Conservation (phyloP, 371 early-diverging fungal genomes). For the Lichtheimia corymbifera region DNA sequence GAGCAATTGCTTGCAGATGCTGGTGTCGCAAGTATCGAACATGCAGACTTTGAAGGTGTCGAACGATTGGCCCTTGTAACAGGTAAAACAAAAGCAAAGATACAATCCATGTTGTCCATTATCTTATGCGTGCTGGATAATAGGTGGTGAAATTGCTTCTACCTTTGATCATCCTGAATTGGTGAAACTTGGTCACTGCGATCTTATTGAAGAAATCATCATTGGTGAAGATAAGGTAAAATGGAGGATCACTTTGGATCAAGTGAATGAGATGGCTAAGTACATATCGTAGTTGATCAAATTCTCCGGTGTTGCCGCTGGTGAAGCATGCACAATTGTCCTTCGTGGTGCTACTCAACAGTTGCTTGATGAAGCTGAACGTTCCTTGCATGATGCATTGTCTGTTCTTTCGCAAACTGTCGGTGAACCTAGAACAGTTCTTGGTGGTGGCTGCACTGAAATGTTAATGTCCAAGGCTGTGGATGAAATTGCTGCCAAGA, state of each 20-base stretch:
- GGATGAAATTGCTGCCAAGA: slow-evolving; percentile 88
- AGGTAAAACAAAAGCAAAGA: slow-evolving; percentile 92
- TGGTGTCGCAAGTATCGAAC: slow-evolving; percentile 97
- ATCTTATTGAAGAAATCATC: slow-evolving; percentile 95
- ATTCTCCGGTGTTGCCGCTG: slow-evolving; percentile 96
- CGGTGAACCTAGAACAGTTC: slow-evolving; percentile 92
- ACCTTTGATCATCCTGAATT: slow-evolving; percentile 99
- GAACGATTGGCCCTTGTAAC: slow-evolving; percentile 98
- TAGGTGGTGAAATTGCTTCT: slow-evolving; percentile 96
- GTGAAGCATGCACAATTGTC: slow-evolving; percentile 98
- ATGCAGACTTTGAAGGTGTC: slow-evolving; percentile 99
- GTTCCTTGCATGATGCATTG: slow-evolving; percentile 98
- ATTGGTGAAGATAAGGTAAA: slow-evolving; percentile 93
- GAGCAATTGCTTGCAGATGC: slow-evolving; percentile 98
- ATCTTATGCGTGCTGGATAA: background rate
- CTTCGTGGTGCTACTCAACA: slow-evolving; percentile 98
- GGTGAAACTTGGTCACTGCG: slow-evolving; percentile 94
- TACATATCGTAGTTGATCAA: slow-evolving; percentile 70
- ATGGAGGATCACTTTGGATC: background rate
- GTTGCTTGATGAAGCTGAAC: slow-evolving; percentile 99
- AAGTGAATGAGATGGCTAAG: too few relatives aligned
- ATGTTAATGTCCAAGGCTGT: slow-evolving; percentile 97
- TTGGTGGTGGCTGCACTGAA: slow-evolving; percentile 98
- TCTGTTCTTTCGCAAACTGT: slow-evolving; percentile 97
- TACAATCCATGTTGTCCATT: slow-evolving; percentile 79